A percentile compares a stretch with the other conserved stretches of the same genome.
These are phyloP conservation scores for Pleurozium schreberi DNA, from an alignment of 225 moss, liverwort and hornwort species.

Conservation along the genomic window DNA sequence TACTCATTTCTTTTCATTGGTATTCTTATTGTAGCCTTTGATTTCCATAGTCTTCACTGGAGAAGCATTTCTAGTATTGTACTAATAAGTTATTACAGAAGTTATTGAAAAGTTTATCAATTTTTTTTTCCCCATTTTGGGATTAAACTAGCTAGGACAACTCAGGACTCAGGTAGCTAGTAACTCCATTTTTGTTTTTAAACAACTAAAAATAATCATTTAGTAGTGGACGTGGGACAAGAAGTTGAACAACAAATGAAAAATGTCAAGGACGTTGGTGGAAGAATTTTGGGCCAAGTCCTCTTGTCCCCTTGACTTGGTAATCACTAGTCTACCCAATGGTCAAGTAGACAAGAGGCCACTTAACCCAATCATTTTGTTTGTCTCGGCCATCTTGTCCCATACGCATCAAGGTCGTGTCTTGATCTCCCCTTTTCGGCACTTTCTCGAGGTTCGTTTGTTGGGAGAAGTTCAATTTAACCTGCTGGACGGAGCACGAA, in stretches of 20 bases:
- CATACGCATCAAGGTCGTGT: not conserved
- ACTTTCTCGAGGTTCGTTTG: not conserved
- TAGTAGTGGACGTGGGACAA: not conserved
- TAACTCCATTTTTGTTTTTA: fast-evolving
- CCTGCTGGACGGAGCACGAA: not conserved
- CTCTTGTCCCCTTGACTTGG: not conserved
- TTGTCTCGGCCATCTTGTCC: not conserved
- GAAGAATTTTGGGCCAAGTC: not conserved
- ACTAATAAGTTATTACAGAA: fast-evolving
- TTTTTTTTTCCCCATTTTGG: too few species aligned
- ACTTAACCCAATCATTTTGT: not conserved
- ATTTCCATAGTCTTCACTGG: not conserved
- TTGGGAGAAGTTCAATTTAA: not conserved
- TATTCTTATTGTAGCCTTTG: not conserved
- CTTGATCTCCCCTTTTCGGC: not conserved
- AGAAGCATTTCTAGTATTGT: not conserved
- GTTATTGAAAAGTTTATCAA: not conserved
- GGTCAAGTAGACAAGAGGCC: not conserved
- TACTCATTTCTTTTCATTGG: too few species aligned
- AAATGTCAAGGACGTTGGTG: not conserved
- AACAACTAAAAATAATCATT: fast-evolving
- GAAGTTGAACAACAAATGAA: not conserved
- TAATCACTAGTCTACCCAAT: not conserved
- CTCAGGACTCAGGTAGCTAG: too few species aligned
- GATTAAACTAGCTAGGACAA: too few species aligned